Evolutionary conservation across 1,284 basidiomycete genomes (phyloP).

Genomic region (Leccinum pachyderme): DNA sequence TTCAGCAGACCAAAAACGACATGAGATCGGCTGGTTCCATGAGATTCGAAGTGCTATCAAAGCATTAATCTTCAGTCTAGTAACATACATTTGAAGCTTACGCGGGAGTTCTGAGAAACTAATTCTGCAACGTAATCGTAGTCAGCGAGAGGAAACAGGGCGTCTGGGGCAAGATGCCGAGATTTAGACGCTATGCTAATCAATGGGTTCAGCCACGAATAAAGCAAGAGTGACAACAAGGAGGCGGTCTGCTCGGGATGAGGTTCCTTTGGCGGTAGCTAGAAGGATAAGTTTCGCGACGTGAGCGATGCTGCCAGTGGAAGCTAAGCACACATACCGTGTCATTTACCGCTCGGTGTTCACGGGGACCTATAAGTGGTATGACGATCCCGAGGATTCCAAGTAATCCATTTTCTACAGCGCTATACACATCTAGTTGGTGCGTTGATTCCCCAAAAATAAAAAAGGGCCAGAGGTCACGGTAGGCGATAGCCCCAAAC

Average conservation of each 20-base stretch:
- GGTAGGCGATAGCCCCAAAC: conserved; percentile 6
- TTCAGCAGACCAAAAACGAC: conserved; percentile 10
- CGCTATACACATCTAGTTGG: background rate
- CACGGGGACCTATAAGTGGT: conserved; percentile 9
- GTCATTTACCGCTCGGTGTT: background rate
- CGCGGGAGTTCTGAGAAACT: conserved; percentile 38
- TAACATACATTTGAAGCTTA: conserved; percentile 16
- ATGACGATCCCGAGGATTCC: conserved; percentile 9
- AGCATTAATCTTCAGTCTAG: background rate
- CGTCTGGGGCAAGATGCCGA: conserved; percentile 42
- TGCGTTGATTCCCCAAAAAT: conserved; percentile 1
- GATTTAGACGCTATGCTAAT: conserved; percentile 46
- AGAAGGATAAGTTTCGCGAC: background rate
- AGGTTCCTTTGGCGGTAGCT: conserved; percentile 42
- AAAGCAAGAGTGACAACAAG: conserved; percentile 52
- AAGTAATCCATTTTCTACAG: conserved; percentile 2
- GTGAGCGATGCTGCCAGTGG: no score
- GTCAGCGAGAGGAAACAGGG: conserved; percentile 59
- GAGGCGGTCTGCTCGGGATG: conserved; percentile 71
- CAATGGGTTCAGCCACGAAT: conserved; percentile 56
- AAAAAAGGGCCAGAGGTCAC: conserved; percentile 16
- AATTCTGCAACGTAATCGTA: conserved; percentile 47
- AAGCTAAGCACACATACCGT: conserved; percentile 4
- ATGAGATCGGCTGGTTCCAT: background rate
- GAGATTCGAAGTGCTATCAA: conserved; percentile 2